Percentiles rank a stretch among this genome's conserved stretches.
These are phyloP conservation scores for Quercus agrifolia DNA, from an alignment of 306 rosid species.

Conservation along the genomic window DNA sequence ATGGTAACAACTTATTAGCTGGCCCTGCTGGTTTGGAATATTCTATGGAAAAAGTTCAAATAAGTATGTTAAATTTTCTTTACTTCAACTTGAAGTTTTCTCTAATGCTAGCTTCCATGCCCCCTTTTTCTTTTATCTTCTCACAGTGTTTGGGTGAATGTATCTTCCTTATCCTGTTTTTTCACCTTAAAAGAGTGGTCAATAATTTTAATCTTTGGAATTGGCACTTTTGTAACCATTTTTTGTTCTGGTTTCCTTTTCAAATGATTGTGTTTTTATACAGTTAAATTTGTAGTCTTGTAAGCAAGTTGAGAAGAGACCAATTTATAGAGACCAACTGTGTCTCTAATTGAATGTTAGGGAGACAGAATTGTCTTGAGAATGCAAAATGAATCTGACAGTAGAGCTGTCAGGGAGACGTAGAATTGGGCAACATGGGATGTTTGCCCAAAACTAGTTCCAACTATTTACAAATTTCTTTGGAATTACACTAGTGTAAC, in stretches of 20 bases:
- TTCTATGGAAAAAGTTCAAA: not conserved
- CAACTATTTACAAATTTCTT: not conserved
- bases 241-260: not conserved
- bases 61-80: not conserved
- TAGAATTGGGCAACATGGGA: not conserved
- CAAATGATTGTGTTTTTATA: not conserved
- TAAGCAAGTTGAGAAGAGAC: not conserved
- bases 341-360: not conserved
- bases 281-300: not conserved
- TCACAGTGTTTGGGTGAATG: not conserved
- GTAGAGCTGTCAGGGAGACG: not conserved
- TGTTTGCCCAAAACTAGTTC: not conserved
- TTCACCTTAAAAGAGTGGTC: not conserved
- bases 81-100: slow-evolving; percentile 6
- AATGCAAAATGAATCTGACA: not conserved
- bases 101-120: not conserved
- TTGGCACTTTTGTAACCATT: not conserved
- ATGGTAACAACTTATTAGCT: not conserved
- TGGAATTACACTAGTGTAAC: not conserved
- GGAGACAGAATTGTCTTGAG: not conserved
- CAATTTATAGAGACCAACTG: not conserved
- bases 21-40: slow-evolving; percentile 12
- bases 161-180: not conserved
- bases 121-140: not conserved
- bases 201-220: not conserved